These are phyloP conservation scores for Artemisia argyi DNA, from an alignment of 129 eudicot genomes.

Conservation along the genomic window DNA sequence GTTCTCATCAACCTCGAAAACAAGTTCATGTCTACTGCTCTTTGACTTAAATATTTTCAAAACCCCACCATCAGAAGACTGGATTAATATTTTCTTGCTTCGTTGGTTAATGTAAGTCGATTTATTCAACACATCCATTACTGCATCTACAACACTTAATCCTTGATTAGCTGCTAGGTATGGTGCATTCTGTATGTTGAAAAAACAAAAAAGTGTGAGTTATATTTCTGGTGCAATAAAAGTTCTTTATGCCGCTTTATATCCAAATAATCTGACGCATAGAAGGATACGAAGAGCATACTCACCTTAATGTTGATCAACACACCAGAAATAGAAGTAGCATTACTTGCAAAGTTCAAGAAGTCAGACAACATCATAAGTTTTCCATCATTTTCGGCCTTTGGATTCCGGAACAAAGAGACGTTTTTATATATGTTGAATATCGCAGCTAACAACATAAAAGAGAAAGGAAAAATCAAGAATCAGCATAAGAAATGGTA, in stretches of 20 bases:
- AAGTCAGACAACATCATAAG: slow-evolving; percentile 61
- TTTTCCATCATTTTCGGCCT: slow-evolving; percentile 54
- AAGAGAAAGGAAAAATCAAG: not conserved
- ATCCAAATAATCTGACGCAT: too few species aligned
- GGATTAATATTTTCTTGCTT: slow-evolving; percentile 63
- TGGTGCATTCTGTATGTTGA: slow-evolving; percentile 63
- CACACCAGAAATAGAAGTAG: slow-evolving; percentile 76
- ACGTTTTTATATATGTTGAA: slow-evolving; percentile 35
- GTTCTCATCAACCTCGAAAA: slow-evolving; percentile 61
- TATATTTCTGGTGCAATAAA: too few species aligned
- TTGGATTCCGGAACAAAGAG: slow-evolving; percentile 66
- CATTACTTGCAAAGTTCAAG: slow-evolving; percentile 62
- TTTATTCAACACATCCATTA: slow-evolving; percentile 46
- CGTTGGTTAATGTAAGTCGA: slow-evolving; percentile 47
- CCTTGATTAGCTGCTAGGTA: slow-evolving; percentile 74
- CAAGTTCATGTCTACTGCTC: slow-evolving; percentile 57
- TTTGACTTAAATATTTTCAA: slow-evolving; percentile 50
- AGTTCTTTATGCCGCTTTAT: too few species aligned
- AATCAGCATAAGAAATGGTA: slow-evolving; percentile 1
- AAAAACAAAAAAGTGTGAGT: slow-evolving; percentile 13
- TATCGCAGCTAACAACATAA: slow-evolving; percentile 64
- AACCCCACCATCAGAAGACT: slow-evolving; percentile 68
- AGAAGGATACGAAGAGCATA: not conserved
- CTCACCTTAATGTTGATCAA: slow-evolving; percentile 84
- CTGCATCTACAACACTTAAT: slow-evolving; percentile 62